Evolutionary conservation across 2,329 filamentous ascomycete species (phyloP).

Genomic region (Leptographium radiaticola): DNA sequence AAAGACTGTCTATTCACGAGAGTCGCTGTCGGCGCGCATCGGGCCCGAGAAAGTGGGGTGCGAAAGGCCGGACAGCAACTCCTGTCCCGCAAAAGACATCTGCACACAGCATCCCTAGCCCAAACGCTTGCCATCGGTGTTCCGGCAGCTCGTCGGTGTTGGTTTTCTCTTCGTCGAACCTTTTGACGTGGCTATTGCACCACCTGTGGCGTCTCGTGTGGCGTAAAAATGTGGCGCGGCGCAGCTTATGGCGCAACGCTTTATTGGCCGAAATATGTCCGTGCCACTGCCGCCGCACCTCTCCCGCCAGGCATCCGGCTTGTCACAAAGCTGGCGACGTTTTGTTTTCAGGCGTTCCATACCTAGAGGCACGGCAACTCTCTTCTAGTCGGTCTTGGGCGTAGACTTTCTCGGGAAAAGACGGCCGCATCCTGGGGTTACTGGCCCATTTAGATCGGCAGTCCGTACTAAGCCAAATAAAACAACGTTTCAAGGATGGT

Average conservation of each 20-base stretch:
- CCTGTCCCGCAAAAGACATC: neutral
- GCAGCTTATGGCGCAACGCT: too few species aligned
- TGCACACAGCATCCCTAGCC: neutral
- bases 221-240: too few species aligned
- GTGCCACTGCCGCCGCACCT: conserved; percentile 21
- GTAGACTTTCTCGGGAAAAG: too few species aligned
- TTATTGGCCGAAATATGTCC: too few species aligned
- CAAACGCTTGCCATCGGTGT: conserved; percentile 1
- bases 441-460: too few species aligned
- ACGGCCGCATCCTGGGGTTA: too few species aligned
- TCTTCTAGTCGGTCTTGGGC: too few species aligned
- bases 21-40: neutral
- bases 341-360: conserved; percentile 28
- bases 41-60: neutral
- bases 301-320: conserved; percentile 37
- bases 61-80: neutral
- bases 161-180: neutral
- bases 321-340: conserved; percentile 47
- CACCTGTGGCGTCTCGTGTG: neutral
- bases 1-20: neutral
- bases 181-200: neutral
- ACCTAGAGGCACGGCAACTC: conserved; percentile 14
- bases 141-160: neutral
- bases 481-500: neutral
- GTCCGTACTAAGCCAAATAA: too few species aligned